Percentiles rank a stretch among this genome's conserved stretches.
These are phyloP conservation scores for Linaria vulgaris DNA, from an alignment of 257 asterid genomes.

Conservation along the genomic window DNA sequence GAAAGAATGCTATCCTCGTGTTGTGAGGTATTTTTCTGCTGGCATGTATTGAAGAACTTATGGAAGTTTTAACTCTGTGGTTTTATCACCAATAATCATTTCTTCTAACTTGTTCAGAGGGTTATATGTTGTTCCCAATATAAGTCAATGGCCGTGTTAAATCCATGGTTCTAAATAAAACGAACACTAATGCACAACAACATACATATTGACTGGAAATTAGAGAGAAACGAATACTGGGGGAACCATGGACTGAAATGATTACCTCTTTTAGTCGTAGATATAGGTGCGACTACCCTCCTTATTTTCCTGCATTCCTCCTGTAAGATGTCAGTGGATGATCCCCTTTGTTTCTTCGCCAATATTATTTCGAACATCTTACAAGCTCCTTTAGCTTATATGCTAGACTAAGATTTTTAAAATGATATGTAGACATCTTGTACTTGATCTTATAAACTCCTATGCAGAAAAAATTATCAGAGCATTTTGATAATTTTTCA, in stretches of 20 bases:
- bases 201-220: constrained; percentile 3
- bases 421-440: too few species aligned
- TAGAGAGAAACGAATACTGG: background rate
- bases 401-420: too few species aligned
- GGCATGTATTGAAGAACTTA: constrained; percentile 4
- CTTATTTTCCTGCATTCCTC: constrained; percentile 10
- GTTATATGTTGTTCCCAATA: constrained; percentile 16
- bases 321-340: constrained; percentile 6
- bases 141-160: constrained; percentile 15
- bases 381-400: too few species aligned
- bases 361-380: too few species aligned
- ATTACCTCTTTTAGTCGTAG: background rate
- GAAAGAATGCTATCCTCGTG: constrained; percentile 71
- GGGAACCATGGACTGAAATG: background rate
- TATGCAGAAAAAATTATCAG: too few species aligned
- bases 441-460: too few species aligned
- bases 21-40: constrained; percentile 63
- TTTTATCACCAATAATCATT: constrained; percentile 9
- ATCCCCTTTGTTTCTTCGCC: background rate
- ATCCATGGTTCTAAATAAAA: constrained; percentile 24
- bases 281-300: constrained; percentile 7
- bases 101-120: constrained; percentile 13
- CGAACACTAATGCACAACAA: constrained; percentile 1
- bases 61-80: constrained; percentile 6
- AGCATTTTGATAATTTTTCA: too few species aligned